phyloP scores from a whole-genome alignment of 176 grass and related monocot genomes.

The Phoenix dactylifera region DNA sequence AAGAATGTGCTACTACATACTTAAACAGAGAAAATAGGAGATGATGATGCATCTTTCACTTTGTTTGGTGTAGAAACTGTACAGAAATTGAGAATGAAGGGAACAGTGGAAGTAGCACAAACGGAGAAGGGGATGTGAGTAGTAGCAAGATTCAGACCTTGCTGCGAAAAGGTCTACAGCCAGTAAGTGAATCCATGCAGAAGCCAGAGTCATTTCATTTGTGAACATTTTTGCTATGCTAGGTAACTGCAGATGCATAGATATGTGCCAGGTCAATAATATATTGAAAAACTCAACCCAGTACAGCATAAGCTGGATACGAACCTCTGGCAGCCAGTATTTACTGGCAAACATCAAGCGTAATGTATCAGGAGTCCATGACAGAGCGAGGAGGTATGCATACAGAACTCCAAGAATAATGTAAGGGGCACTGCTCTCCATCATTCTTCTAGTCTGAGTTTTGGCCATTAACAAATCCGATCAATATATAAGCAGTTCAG shows the following conservation, averaged over 20 bases:
- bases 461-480: not conserved
- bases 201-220: constrained; percentile 86
- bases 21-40: no score
- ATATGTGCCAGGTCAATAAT: no score
- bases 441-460: constrained; percentile 58
- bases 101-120: no score
- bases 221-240: constrained; percentile 77
- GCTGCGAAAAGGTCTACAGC: constrained; percentile 86
- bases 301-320: not conserved
- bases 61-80: no score
- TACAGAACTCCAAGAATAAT: constrained; percentile 63
- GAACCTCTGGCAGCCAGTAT: constrained; percentile 97
- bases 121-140: not conserved
- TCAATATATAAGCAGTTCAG: no score
- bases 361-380: constrained; percentile 80
- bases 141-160: constrained; percentile 26
- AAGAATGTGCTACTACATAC: no score
- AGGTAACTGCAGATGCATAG: constrained; percentile 29
- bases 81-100: no score
- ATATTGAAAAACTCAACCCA: not conserved
- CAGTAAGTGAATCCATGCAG: constrained; percentile 93
- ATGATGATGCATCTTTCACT: no score
- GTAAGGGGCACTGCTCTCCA: constrained; percentile 76
- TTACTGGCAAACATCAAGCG: constrained; percentile 83
- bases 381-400: constrained; percentile 70